Conservation (phyloP, 768 basidiomycete genomes). For the Ramaria sp. region DNA sequence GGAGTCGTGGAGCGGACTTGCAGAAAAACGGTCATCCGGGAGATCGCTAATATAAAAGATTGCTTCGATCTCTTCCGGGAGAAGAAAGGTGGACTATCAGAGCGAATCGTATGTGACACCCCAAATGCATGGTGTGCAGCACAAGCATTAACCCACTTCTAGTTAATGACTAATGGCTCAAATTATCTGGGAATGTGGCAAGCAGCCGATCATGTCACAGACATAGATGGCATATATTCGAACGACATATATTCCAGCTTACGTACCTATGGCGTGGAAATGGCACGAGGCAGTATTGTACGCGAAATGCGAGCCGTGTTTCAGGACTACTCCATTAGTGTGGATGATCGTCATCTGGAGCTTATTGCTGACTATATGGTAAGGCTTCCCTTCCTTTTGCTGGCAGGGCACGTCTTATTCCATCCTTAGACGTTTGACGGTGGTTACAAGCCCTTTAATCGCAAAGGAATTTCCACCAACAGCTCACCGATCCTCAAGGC, state of each 20-base stretch:
- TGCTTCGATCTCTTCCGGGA: conserved; percentile 67
- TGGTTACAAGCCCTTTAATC: conserved; percentile 96
- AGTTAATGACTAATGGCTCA: conserved; percentile 88
- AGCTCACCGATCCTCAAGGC: conserved; percentile 96
- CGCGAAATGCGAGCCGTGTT: conserved; percentile 89
- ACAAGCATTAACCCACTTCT: conserved; percentile 10
- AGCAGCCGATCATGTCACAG: conserved; percentile 40
- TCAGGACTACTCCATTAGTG: conserved; percentile 90
- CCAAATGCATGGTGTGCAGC: neutral
- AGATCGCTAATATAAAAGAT: conserved; percentile 80
- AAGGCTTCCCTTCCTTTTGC: conserved; percentile 17
- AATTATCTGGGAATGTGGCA: conserved; percentile 88
- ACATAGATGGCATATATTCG: conserved; percentile 76
- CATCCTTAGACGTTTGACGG: conserved; percentile 76
- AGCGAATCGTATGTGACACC: conserved; percentile 10
- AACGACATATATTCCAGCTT: conserved; percentile 93
- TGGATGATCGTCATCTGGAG: conserved; percentile 87
- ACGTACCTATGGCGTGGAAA: conserved; percentile 92
- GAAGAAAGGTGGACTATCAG: conserved; percentile 37
- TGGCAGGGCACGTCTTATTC: neutral
- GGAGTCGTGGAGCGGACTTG: conserved; percentile 88
- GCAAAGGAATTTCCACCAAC: conserved; percentile 85
- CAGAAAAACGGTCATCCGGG: conserved; percentile 73
- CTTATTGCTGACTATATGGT: conserved; percentile 99
- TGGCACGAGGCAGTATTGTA: conserved; percentile 85